Percentiles rank a stretch among this genome's conserved stretches.
Conservation (phyloP, 192 early-diverging fungal genomes). For the Coemansia sp. region DNA sequence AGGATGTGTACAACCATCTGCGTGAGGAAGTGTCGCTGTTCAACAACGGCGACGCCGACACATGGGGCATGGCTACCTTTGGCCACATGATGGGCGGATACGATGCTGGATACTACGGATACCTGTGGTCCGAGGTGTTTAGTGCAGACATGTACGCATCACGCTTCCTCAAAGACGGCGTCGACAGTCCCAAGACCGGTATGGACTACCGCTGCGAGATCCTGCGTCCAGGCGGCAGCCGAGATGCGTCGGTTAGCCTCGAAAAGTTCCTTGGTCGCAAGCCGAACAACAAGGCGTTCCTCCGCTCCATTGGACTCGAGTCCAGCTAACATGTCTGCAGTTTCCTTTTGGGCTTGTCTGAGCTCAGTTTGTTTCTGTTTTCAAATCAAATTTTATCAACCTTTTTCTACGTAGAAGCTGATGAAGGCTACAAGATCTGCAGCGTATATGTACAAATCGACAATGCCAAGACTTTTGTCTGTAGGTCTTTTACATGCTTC, state of each 20-base stretch:
- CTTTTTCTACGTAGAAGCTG: background rate
- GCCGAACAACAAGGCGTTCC: constrained; percentile 76
- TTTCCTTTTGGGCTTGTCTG: no score
- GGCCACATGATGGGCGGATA: constrained; percentile 76
- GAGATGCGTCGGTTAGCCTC: constrained; percentile 70
- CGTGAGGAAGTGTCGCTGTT: constrained; percentile 39
- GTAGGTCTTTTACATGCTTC: background rate
- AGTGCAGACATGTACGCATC: constrained; percentile 79
- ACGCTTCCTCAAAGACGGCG: constrained; percentile 62
- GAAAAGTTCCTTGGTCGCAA: constrained; percentile 77
- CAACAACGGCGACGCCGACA: constrained; percentile 47
- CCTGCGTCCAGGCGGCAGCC: constrained; percentile 65
- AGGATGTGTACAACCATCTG: constrained; percentile 47
- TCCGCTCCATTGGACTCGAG: constrained; percentile 64
- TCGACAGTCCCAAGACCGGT: constrained; percentile 59
- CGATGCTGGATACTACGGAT: constrained; percentile 75
- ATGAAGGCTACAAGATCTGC: background rate
- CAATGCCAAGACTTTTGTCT: constrained; percentile 1
- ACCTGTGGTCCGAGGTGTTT: constrained; percentile 76
- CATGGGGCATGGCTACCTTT: constrained; percentile 55
- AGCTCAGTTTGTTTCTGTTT: background rate
- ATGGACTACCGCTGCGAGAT: constrained; percentile 65
- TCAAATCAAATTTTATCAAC: background rate
- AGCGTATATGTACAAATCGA: background rate
- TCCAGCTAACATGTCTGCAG: no score